phyloP scores from a whole-genome alignment of 768 basidiomycete genomes.

The Tubosaeta brunneosetosa region DNA sequence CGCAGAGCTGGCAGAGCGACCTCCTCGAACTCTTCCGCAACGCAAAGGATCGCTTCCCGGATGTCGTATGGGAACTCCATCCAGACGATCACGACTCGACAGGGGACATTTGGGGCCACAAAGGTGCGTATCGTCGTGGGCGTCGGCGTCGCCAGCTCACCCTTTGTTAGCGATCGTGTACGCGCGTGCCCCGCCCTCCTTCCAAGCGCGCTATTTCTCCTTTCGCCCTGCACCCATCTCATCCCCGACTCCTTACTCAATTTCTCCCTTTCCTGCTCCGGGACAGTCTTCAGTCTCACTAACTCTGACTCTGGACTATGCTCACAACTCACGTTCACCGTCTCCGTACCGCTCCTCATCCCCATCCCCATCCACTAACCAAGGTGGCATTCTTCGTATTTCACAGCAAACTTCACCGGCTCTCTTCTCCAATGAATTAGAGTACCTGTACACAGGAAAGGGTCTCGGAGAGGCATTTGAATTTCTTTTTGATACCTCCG shows the following conservation, averaged over 20 bases:
- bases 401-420: slow-evolving; percentile 67
- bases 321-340: slow-evolving; percentile 39
- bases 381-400: slow-evolving; percentile 51
- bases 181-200: slow-evolving; percentile 87
- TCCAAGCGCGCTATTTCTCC: slow-evolving; percentile 86
- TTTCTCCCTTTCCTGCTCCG: slow-evolving; percentile 48
- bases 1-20: slow-evolving; percentile 74
- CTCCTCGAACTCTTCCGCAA: slow-evolving; percentile 70
- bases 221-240: slow-evolving; percentile 56
- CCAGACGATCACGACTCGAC: slow-evolving; percentile 47
- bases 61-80: slow-evolving; percentile 89
- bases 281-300: slow-evolving; percentile 62
- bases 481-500: slow-evolving; percentile 70
- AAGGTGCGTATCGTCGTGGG: slow-evolving; percentile 53
- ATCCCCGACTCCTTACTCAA: slow-evolving; percentile 46
- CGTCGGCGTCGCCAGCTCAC: background rate
- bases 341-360: slow-evolving; percentile 44
- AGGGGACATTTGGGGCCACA: slow-evolving; percentile 85
- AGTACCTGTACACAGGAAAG: slow-evolving; percentile 92
- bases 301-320: slow-evolving; percentile 40
- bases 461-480: slow-evolving; percentile 86
- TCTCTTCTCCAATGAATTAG: slow-evolving; percentile 85
- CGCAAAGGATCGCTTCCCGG: slow-evolving; percentile 91
- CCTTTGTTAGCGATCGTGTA: slow-evolving; percentile 75
- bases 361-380: slow-evolving; percentile 42